Evolutionary conservation across 768 basidiomycete species (phyloP).

Genomic region (Tulasnella sp.): DNA sequence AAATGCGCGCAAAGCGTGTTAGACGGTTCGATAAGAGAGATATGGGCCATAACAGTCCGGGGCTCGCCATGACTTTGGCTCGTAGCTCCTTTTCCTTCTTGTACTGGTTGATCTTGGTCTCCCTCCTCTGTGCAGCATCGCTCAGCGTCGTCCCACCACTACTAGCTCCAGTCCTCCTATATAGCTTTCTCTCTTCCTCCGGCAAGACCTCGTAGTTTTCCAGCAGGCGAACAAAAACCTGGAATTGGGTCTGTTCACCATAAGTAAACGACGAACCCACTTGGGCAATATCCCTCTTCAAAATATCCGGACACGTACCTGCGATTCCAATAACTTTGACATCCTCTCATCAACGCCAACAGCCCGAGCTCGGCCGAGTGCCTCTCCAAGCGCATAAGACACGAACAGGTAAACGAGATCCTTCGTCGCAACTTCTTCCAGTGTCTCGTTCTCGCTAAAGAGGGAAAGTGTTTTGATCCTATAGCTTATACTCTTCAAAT

Average conservation of each 20-base stretch:
- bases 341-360: conserved; percentile 49
- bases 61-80: conserved; percentile 51
- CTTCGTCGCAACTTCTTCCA: conserved; percentile 70
- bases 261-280: too few relatives aligned
- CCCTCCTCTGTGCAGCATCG: conserved; percentile 63
- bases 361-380: conserved; percentile 47
- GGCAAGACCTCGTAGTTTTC: conserved; percentile 59
- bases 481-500: conserved; percentile 43
- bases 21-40: not conserved
- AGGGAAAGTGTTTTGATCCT: conserved; percentile 51
- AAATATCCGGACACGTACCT: conserved; percentile 35
- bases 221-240: conserved; percentile 19
- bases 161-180: conserved; percentile 30
- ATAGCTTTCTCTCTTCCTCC: conserved; percentile 45
- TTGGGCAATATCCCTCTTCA: too few relatives aligned
- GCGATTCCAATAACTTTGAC: conserved; percentile 39
- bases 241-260: conserved; percentile 15
- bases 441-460: conserved; percentile 72
- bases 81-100: conserved; percentile 75
- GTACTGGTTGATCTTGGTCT: conserved; percentile 85
- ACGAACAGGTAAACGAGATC: conserved; percentile 68
- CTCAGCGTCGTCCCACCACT: conserved; percentile 11
- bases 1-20: too few relatives aligned
- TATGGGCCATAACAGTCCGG: not conserved
- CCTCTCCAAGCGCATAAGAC: conserved; percentile 55